Evolutionary conservation across 192 early-diverging fungal genomes (phyloP).

Genomic region (Gigaspora rosea): DNA sequence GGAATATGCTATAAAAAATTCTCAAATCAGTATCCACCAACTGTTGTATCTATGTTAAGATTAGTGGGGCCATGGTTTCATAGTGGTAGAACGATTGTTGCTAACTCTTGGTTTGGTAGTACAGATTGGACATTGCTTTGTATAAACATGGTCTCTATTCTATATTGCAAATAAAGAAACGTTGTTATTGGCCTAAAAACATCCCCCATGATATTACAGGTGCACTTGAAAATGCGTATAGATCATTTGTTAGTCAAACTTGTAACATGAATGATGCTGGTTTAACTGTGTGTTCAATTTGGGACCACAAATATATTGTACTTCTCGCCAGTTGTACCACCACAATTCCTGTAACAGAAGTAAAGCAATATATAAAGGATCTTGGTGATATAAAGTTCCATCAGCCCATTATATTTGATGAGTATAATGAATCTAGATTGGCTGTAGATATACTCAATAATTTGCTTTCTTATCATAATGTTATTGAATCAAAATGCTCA

Average conservation of each 20-base stretch:
- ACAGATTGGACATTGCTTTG: no score
- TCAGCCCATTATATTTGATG: slow-evolving; percentile 1
- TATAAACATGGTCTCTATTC: background rate
- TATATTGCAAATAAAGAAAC: slow-evolving; percentile 5
- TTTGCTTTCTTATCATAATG: background rate
- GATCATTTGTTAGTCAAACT: no score
- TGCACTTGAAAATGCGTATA: background rate
- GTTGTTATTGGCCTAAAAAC: background rate
- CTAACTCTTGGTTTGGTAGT: no score
- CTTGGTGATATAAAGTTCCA: background rate
- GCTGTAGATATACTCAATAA: background rate
- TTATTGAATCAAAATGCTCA: slow-evolving; percentile 5
- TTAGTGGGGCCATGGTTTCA: slow-evolving; percentile 10
- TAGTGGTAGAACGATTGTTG: background rate
- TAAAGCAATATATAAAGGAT: slow-evolving; percentile 13
- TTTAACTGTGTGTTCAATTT: no score
- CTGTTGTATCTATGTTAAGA: slow-evolving; percentile 4
- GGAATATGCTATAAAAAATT: slow-evolving; percentile 1
- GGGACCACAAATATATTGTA: background rate
- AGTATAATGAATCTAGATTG: slow-evolving; percentile 9
- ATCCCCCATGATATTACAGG: background rate
- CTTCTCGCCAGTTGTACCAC: background rate
- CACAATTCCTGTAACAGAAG: background rate
- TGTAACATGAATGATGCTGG: no score
- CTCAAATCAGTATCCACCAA: background rate